These are phyloP conservation scores for Rhodofomes roseus DNA, from an alignment of 1,284 basidiomycete genomes.

Conservation along the genomic window DNA sequence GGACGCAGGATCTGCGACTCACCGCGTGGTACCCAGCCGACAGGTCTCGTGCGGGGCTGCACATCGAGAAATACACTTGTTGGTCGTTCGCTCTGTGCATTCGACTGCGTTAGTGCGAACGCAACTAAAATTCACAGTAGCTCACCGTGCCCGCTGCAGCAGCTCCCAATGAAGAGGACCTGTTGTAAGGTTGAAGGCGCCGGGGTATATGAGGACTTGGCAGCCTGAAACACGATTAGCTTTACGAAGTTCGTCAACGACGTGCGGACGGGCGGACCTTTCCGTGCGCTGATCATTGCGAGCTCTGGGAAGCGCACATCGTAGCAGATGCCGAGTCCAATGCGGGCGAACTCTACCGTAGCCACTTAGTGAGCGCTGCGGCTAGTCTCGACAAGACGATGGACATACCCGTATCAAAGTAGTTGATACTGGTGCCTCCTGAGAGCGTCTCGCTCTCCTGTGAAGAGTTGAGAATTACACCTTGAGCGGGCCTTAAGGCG, in stretches of 20 bases:
- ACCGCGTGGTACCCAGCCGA: conserved; percentile 85
- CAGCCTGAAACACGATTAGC: conserved; percentile 54
- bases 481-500: neutral
- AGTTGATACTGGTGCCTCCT: conserved; percentile 73
- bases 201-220: conserved; percentile 88
- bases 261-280: conserved; percentile 46
- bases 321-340: conserved; percentile 91
- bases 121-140: too few relatives aligned
- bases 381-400: too few relatives aligned
- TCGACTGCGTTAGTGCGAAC: neutral
- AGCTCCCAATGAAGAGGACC: conserved; percentile 98
- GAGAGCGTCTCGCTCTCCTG: conserved; percentile 94
- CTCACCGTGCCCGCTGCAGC: conserved; percentile 85
- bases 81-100: conserved; percentile 85
- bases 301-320: conserved; percentile 95
- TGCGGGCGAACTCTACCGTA: conserved; percentile 88
- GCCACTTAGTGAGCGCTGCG: too few relatives aligned
- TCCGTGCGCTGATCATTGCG: conserved; percentile 86
- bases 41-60: conserved; percentile 89
- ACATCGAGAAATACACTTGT: conserved; percentile 94
- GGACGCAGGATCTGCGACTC: conserved; percentile 26
- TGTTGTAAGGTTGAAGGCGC: conserved; percentile 88
- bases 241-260: too few relatives aligned
- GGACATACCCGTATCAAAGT: conserved; percentile 87
- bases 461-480: neutral